Evolutionary conservation across 768 basidiomycete genomes (phyloP), one percentile per base, ranked within the genome.

Genomic region (Auriscalpium microsporum): DNA sequence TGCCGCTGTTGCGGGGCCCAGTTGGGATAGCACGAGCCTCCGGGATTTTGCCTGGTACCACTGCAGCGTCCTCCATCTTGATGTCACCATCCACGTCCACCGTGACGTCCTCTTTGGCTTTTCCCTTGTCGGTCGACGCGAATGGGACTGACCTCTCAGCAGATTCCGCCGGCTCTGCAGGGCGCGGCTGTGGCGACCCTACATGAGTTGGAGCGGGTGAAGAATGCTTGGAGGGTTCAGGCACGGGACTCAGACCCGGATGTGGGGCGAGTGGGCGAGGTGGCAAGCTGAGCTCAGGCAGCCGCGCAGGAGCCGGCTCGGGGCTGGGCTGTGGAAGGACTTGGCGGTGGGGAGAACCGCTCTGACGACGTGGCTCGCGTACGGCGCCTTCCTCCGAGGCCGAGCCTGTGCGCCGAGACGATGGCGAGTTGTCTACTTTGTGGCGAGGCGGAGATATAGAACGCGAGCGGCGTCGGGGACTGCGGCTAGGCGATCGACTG

Each of bases 51-150:
- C 8, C 14, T 13, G 40, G 40, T 17, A 42, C 40, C 14, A 17
- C 40, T 14, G 17, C 0, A 17, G 17, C 44, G 50, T 54, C 58
- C 21, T 38, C 48, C 48, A 50, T 54, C 35, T 58, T 59, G 51
- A 59, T 47, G 36, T 58, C 58, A 19, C 57, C 58, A 10, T 58
- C 49, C 34, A 16, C 38, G 17, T 42, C 40, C 6, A 14, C 17
- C 14, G 17, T 5, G 13, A 17, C 13, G 13, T 17, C 49, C 44
- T 55, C 52, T 40, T 50, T 61, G 10, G 42, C 57, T 50, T 56
- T 61, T 38, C 55, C 57, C 40, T 55, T 60, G 45, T 58, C 59
- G 34, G 19, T 33, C 17, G 44, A 45, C 19, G 34, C 53, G 34
- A 45, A 34, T 23, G 52, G 46, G 3, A 21, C 42, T 10, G 44